Percentiles rank a stretch among this genome's conserved stretches.
These are phyloP conservation scores for Simmondsia chinensis DNA, from an alignment of 148 eudicot genomes.

Conservation along the genomic window DNA sequence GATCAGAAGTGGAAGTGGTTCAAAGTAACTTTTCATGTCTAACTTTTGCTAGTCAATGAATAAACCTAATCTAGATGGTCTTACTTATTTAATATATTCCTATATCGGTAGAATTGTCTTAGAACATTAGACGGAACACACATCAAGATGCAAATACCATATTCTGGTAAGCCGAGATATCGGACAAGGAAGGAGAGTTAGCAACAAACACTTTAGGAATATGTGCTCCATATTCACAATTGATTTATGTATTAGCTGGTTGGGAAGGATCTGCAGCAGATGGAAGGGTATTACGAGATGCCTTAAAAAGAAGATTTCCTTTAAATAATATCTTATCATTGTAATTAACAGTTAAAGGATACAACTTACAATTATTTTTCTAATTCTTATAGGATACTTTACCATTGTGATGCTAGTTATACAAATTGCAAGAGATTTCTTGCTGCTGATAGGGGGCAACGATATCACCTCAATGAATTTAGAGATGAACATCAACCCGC, in stretches of 20 bases:
- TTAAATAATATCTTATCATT: slow-evolving; percentile 1
- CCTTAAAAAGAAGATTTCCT: slow-evolving; percentile 2
- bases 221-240: background rate
- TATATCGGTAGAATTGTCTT: background rate
- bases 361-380: background rate
- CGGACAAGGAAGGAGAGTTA: slow-evolving; percentile 6
- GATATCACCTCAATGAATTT: slow-evolving; percentile 11
- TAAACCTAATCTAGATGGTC: too few relatives aligned
- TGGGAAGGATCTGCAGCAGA: slow-evolving; percentile 10
- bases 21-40: slow-evolving; percentile 8
- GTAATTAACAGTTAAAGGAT: slow-evolving; percentile 6
- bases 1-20: slow-evolving; percentile 17
- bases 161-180: slow-evolving; percentile 2
- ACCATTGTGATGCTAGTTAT: slow-evolving; percentile 8
- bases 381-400: slow-evolving; percentile 1
- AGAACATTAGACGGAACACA: slow-evolving; percentile 1
- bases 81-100: too few relatives aligned
- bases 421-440: slow-evolving; percentile 6
- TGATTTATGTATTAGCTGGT: slow-evolving; percentile 3
- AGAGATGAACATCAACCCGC: slow-evolving; percentile 6
- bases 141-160: slow-evolving; percentile 1
- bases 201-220: slow-evolving; percentile 7
- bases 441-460: slow-evolving; percentile 5
- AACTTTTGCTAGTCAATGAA: background rate
- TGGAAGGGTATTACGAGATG: slow-evolving; percentile 5